Base-by-base conservation (phyloP, 78 protist genomes). In the Dictyostelium purpureum region DNA sequence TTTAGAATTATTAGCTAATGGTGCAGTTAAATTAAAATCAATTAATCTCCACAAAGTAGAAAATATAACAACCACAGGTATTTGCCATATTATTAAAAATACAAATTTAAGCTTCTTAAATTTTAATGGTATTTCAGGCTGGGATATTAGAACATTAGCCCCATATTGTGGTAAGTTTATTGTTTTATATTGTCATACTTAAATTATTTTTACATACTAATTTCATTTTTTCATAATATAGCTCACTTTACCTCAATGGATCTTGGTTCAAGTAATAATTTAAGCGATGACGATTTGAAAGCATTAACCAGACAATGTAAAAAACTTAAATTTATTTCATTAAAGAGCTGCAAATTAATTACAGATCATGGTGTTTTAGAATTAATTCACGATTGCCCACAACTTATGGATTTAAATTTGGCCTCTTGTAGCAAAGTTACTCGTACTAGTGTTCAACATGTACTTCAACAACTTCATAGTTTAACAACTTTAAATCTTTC, bases 291-390 rank as follows among this genome's bases (percentile, higher is more conserved):
- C 18, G 90, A 83, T 73, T 71, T 83, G 74, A 83, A 83, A 33
- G 90, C 90, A 42, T 40, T 83, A 19, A 83, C 90, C 6, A 83
- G 90, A 83, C 90, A 83, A 83, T 83, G 90, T 59, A 83, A 83
- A 37, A 83, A 83, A 71, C 28, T 83, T n/a, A 83, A 83, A 40
- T 83, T 83, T 35, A 83, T 83, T 2, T 83, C 90, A 26, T 57
- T 83, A 37, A 83, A 83, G 80, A 71, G 81, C 31, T 83, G 90
- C 45, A 83, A 83, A 73, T 45, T 83, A 14, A 83, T 83, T 57
- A 83, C 90, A 70, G 90, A 83, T 83, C 90, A 83, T 71, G 90
- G 90, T 57, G 90, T 83, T 40, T 83, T 83, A 57, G 90, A 83
- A 33, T 71, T 83, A 26, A 83, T 83, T 49, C 69, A 83, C 59